These are phyloP conservation scores for Vigna angularis DNA, from an alignment of 306 rosid species.

Conservation along the genomic window DNA sequence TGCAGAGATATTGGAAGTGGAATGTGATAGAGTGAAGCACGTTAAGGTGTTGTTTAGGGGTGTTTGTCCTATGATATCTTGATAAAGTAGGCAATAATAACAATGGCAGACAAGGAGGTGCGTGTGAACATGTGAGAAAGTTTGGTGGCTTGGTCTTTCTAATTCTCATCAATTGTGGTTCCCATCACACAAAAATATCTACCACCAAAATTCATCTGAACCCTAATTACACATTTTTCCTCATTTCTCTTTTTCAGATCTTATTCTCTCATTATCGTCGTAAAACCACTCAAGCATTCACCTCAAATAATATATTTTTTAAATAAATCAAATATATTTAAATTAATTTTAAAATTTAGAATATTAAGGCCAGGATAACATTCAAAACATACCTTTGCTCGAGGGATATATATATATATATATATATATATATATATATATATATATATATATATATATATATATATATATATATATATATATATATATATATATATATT, in stretches of 20 bases:
- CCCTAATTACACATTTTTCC: background rate
- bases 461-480: too few species aligned
- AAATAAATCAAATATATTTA: too few species aligned
- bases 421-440: too few species aligned
- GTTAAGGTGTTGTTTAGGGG: background rate
- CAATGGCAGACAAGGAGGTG: constrained; percentile 63
- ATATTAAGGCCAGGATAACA: too few species aligned
- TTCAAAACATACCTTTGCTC: too few species aligned
- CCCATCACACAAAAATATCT: constrained; percentile 13
- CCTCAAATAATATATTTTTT: too few species aligned
- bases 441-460: too few species aligned
- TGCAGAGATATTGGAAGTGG: constrained; percentile 47
- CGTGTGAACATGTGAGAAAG: constrained; percentile 34
- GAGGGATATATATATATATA: too few species aligned
- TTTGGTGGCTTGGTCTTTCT: constrained; percentile 39
- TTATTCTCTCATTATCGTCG: too few species aligned
- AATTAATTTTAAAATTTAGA: too few species aligned
- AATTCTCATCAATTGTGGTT: constrained; percentile 45
- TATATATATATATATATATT: too few species aligned
- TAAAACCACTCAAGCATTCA: too few species aligned
- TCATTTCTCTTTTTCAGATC: background rate
- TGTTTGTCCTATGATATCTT: constrained; percentile 43
- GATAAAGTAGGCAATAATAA: background rate
- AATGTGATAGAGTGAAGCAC: constrained; percentile 35
- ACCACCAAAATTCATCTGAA: constrained; percentile 22